Percentiles rank a stretch among this genome's conserved stretches.
Evolutionary conservation across 805 yeast species (phyloP).

Genomic region (Kodamaea kakaduensis): DNA sequence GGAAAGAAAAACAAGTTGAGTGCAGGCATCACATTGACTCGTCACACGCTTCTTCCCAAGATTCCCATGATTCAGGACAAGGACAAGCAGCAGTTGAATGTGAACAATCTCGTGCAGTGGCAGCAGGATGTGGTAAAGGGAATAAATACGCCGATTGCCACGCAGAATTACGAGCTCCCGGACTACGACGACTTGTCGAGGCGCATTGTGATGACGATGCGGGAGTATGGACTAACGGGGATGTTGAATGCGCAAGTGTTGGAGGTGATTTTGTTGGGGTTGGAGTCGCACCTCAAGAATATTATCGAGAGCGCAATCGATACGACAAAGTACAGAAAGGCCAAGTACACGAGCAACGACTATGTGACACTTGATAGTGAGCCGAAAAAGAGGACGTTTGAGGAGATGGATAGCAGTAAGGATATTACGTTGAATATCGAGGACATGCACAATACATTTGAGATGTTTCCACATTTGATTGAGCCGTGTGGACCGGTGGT

Average conservation of each 20-base stretch:
- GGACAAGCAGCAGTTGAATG: slow-evolving; percentile 42
- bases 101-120: slow-evolving; percentile 67
- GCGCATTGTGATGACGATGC: slow-evolving; percentile 73
- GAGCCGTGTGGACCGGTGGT: slow-evolving; percentile 64
- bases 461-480: slow-evolving; percentile 59
- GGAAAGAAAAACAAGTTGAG: slow-evolving; percentile 74
- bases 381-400: slow-evolving; percentile 20
- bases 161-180: slow-evolving; percentile 78
- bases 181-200: slow-evolving; percentile 66
- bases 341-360: slow-evolving; percentile 38
- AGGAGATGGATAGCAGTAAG: slow-evolving; percentile 13
- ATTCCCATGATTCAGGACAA: slow-evolving; percentile 68
- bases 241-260: slow-evolving; percentile 71
- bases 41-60: slow-evolving; percentile 75
- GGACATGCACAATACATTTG: slow-evolving; percentile 62
- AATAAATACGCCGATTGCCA: slow-evolving; percentile 72
- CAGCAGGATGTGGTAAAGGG: slow-evolving; percentile 90
- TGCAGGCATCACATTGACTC: slow-evolving; percentile 62
- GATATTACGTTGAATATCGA: slow-evolving; percentile 54
- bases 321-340: slow-evolving; percentile 58
- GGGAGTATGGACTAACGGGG: slow-evolving; percentile 88
- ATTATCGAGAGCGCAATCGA: slow-evolving; percentile 73
- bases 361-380: slow-evolving; percentile 21
- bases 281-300: slow-evolving; percentile 74
- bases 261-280: slow-evolving; percentile 74